Evolutionary conservation across 495 filamentous ascomycete genomes (phyloP), one percentile per base, ranked within the genome.

Genomic region (Penicillium cataractarum): DNA sequence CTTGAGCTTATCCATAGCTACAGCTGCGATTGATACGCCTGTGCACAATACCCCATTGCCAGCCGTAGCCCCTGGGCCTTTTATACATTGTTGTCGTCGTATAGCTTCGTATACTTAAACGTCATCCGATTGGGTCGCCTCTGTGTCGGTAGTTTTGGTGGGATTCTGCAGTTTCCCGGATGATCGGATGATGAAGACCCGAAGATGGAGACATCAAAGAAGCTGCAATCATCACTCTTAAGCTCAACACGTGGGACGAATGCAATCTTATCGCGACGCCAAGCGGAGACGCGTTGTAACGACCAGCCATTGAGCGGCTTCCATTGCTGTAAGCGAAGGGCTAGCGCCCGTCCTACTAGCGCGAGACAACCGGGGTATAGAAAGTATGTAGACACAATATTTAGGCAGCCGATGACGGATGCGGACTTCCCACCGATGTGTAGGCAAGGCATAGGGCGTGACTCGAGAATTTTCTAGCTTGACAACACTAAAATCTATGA

Each of bases 251-350:
- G 55, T 63, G 61, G 40, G 33, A 33, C 8, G 10, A 7, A 10
- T 21, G 31, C 31, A 62, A 57, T 62, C 60, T 57, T 57, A 53
- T 32, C 48, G 27, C 21, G 50, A 55, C 58, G 52, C 40, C 59
- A 10, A 31, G 59, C 55, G 55, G 55, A 55, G 55, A 19, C 27
- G 24, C 6, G 3, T 32, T 17, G 17, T 26, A 39, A 27, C 33
- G 22, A 2, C 3, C 19, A 40, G 32, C 57, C 62, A 65, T 13
- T 57, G 7, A 61, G 24, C 35, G 40, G n/a, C 5, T 42, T 9
- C 9, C 3, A 13, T 50, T 35, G 8, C 40, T 52, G 32, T 57
- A 65, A 65, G 57, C 62, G 62, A 65, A 44, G 40, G 44, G 26
- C 62, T 57, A 65, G 57, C 35, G 33, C 24, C 53, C 51, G 44